phyloP scores from a whole-genome alignment of 2,329 filamentous ascomycete genomes.

The Neofusicoccum sp. region DNA sequence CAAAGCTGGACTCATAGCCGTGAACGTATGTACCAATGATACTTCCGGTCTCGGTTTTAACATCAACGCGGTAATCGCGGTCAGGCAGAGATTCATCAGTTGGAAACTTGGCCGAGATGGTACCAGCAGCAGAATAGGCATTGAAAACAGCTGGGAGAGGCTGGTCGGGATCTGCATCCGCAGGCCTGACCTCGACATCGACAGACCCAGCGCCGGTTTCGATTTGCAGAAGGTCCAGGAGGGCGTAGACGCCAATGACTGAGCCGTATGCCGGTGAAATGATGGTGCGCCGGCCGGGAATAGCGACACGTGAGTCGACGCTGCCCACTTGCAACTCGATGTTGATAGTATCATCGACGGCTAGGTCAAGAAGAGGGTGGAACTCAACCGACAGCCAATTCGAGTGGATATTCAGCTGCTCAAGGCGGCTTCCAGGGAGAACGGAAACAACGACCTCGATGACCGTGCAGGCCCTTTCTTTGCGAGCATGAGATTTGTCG shows the following conservation, averaged over 20 bases:
- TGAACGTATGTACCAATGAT: background rate
- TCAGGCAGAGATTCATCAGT: background rate
- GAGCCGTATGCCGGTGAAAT: background rate
- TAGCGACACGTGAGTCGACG: background rate
- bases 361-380: background rate
- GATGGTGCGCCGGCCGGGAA: background rate
- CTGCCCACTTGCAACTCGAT: background rate
- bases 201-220: background rate
- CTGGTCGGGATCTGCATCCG: background rate
- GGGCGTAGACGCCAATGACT: background rate
- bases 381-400: background rate
- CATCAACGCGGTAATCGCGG: background rate
- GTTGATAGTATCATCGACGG: background rate
- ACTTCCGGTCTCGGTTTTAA: background rate
- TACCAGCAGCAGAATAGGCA: background rate
- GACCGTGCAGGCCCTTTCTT: background rate
- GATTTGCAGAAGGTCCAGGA: slow-evolving; percentile 12
- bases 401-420: background rate
- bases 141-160: background rate
- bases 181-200: background rate
- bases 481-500: background rate
- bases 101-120: background rate
- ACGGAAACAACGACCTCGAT: background rate
- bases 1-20: background rate
- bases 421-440: background rate